Evolutionary conservation across 1,139 yeast genomes (phyloP), one percentile per base, ranked within the genome.

Genomic region (Candida frijolesensis): DNA sequence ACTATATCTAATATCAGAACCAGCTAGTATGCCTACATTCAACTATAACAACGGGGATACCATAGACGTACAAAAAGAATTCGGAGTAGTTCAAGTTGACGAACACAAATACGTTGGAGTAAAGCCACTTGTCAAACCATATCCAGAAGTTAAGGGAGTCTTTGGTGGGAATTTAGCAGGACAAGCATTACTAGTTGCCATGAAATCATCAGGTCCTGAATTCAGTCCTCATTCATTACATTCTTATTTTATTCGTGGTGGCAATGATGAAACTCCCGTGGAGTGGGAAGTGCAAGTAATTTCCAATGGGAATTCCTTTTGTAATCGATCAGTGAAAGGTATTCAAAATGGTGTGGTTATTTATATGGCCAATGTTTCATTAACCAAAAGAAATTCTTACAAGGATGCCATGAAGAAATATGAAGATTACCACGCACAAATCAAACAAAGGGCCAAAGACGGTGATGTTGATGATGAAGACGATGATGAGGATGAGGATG

Each of bases 291-390:
- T 73, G 4, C 68, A 67, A 4, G 50, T 49, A 30, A 64, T 70
- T n/a, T 70, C 74, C 44, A 66, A 80, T 52, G 95, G 95, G 2
- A 81, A 79, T 52, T 84, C 58, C 53, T 87, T 84, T 61, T 72
- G 78, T 44, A 85, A 86, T 46, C 74, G 88, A 49, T 77, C 82
- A 41, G 78, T 87, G 4, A 71, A 73, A 44, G 88, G 85, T 0
- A 70, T 67, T 41, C 91, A 86, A 63, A 63, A 73, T 22, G 82
- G 79, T 11, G 65, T 67, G 16, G 60, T 84, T 47, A 76, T 78
- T 37, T 84, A 79, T 60, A 71, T 78, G 18, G 80, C 86, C 15
- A 78, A 78, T 34, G 67, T 85, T 7, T 78, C 90, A 2, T 78
- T 83, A 42, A 71, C 80, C 9, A 59, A 58, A 39, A 64, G 61